Evolutionary conservation across 2,329 filamentous ascomycete species (phyloP), one percentile per base, ranked within the genome.

Genomic region (Grosmannia huntii): DNA sequence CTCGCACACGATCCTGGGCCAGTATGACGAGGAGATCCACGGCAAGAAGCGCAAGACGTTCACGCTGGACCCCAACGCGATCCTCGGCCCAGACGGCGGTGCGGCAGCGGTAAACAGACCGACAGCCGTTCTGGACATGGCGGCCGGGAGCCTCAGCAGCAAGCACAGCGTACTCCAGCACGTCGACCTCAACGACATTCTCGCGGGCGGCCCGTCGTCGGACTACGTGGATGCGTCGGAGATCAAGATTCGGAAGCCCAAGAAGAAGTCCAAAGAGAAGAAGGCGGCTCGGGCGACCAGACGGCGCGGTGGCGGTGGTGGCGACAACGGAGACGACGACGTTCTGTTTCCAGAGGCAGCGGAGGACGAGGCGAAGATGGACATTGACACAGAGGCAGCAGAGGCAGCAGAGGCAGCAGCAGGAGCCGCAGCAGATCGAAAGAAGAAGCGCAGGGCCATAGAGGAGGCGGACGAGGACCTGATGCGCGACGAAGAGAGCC

Each of bases 11-110:
- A 84, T 99, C 27, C 74, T 99, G 49, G 83, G 88, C 16, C 92
- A 99, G 65, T 99, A 99, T 67, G 94, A 97, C 65, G 94, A 97
- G 63, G 92, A 96, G 67, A 95, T 96, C 57, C 82, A 87, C 41
- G 90, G 90, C 58, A 96, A 95, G 72, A 94, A 95, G 73, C 76
- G 80, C 58, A 96, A 95, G 69, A 81, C 81, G 27, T 99, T 99
- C 66, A 96, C 89, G 0, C 76, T 99, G 19, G 89, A 95, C 69
- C 85, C 84, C 2, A 80, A 84, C 61, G 91, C 90, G 3, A 85
- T 82, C 38, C 85, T 75, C 27, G 79, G 81, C 16, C 27, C 41
- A 0, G 44, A 27, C 10, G 28, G 68, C 79, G 5, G 19, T n/a
- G 33, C 33, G 25, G 36, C 9, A 23, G 31, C 10, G 16, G 44